Evolutionary conservation across 2,329 filamentous ascomycete species (phyloP), one percentile per base, ranked within the genome.

Genomic region (Onygenales sp.): DNA sequence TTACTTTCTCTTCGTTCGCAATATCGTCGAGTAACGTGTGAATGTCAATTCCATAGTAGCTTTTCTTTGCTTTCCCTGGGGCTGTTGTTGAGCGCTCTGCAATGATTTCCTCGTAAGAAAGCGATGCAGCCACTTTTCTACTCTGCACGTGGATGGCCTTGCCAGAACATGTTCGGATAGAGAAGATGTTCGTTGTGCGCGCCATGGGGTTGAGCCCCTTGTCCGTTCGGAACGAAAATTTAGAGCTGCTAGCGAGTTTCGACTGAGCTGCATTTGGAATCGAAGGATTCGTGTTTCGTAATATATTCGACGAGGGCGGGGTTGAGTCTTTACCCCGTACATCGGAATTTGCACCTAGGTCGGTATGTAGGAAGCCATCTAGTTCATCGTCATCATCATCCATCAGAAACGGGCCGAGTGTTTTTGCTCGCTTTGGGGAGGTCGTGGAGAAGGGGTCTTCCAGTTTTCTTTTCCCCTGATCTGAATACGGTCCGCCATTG

Each of bases 11-110:
- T 57, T 89, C 82, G 17, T 79, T 78, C 51, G 81, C 74, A 2
- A 86, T 86, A 13, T 85, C 79, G 54, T 87, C 84, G 54, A 97
- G 79, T 41, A 98, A 74, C 53, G 83, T 77, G 68, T 96, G 90
- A 36, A 98, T 93, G 46, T 95, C 86, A 59, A 98, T 86, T 8
- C 93, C 93, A 66, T 95, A 98, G 70, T 91, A 97, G 61, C 84
- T 78, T 58, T 75, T 78, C 47, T 75, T 74, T 14, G 82, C 82
- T 60, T 74, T 76, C 14, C 79, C 79, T 35, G 75, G 68, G n/a
- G 67, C 65, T 2, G 71, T 70, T 3, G 65, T 68, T 7, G 80
- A 82, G 11, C 80, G 73, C 49, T 73, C 67, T 14, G 79, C 79
- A 55, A 82, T 73, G 3, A 80, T 64, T 55, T 73, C 70, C 60